Evolutionary conservation across 73 alveolate species (phyloP), one percentile per base, ranked within the genome.

Genomic region (Paramecium bursaria): DNA sequence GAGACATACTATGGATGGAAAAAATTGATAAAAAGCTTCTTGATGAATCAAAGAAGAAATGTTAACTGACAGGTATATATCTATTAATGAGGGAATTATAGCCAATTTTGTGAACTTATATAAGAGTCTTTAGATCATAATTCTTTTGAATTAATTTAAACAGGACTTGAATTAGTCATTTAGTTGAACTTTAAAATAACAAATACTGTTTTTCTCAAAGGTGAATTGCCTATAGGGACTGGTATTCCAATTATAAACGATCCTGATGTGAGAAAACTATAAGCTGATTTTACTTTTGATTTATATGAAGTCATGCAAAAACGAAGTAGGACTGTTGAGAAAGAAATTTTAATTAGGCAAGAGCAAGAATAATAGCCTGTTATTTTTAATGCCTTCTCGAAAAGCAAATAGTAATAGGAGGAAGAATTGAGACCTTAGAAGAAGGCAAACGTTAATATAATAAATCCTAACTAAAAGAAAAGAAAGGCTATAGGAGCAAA

Each of bases 101-200:
- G 42, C 17, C 44, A 53, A 15, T 67, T 67, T 67, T 67, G 82
- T 67, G 82, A 67, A 67, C 44, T 67, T 21, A 67, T 67, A 25
- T 39, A 47, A 42, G 22, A 25, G 19, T 42, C 82, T 0, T 39
- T 67, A 11, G 35, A 47, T 33, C 46, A 67, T 11, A 67, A 67
- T 42, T 19, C 53, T 4, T 67, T 39, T 42, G 82, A 67, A 21
- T 67, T 67, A 25, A 44, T 67, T 2, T 47, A 67, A 67, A 39
- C 44, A 21, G 82, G 35, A 42, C 26, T 22, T 1, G 50, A 67
- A 42, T 33, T 67, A 42, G 55, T 21, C 44, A 42, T 67, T 1
- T 35, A 39, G 17, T 47, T 67, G 10, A 39, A 67, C 82, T 67
- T 67, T 30, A 14, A 27, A 0, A 10, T 67, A 0, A 11, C 26